Evolutionary conservation across 1,139 yeast species (phyloP), one percentile per base, ranked within the genome.

Genomic region (Pichia sp.): DNA sequence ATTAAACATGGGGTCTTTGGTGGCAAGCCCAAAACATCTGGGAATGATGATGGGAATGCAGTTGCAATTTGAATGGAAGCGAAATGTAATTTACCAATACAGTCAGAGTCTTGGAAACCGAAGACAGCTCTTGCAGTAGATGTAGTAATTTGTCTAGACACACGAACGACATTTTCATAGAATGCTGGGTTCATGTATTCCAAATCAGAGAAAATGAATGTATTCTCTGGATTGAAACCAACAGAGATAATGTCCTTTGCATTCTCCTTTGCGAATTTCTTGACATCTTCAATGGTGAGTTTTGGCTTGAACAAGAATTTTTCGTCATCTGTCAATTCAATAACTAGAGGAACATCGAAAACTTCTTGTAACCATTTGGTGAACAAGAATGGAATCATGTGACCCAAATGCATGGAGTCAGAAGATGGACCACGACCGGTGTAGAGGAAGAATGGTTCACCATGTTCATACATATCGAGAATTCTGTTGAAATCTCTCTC

Each of bases 351-450:
- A 39, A 75, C 96, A 56, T 91, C 97, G 59, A 93, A 91, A 4
- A 88, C 98, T 34, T 88, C 96, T 62, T 93, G 99, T 52, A 93
- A 70, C 98, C 98, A 93, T 62, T 87, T 87, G 41, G 98, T 91
- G 67, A 93, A 93, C 27, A 83, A 61, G 56, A 93, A 93, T 11
- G 99, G 99, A 44, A 88, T 73, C 88, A 91, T 80, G 60, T 93
- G 99, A 32, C 98, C 99, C 64, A 93, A 69, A 59, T 93, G 99
- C 86, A 93, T 81, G 18, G 94, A 81, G 50, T 82, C 96, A 30
- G 91, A 77, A 4, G 95, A 84, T 31, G 99, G 98, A 2, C 99
- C 99, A 60, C 99, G 77, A 33, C 99, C 99, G 19, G 99, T 93
- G 60, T 93, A 93, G 49, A 93, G 66, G 66, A 88, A 93, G 61